These are phyloP conservation scores for Phytophthora cactorum DNA, from an alignment of 352 stramenopile species.

Conservation along the genomic window DNA sequence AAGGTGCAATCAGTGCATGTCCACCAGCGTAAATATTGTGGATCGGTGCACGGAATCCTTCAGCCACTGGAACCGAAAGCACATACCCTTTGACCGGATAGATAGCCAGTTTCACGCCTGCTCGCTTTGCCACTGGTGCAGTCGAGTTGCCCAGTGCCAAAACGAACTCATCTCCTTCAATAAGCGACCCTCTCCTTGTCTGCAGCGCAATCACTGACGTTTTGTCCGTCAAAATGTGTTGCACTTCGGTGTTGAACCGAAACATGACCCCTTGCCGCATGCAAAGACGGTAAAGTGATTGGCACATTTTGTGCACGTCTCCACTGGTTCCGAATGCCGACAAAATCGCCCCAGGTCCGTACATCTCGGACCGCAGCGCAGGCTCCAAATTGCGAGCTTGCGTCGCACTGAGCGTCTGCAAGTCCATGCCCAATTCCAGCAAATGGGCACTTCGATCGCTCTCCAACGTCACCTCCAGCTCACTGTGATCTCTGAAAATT, in stretches of 20 bases:
- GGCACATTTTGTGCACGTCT: constrained; percentile 90
- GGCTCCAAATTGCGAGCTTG: constrained; percentile 78
- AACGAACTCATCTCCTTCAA: constrained; percentile 89
- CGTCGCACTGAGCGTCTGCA: constrained; percentile 62
- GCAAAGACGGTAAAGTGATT: constrained; percentile 80
- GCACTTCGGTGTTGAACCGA: constrained; percentile 85
- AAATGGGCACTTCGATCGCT: constrained; percentile 77
- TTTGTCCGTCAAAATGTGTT: constrained; percentile 80
- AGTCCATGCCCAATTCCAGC: constrained; percentile 78
- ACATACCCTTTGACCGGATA: constrained; percentile 90
- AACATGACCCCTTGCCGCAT: constrained; percentile 89
- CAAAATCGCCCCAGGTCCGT: constrained; percentile 69
- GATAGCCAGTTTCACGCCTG: constrained; percentile 79
- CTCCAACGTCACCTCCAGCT: constrained; percentile 75
- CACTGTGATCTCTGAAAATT: constrained; percentile 61
- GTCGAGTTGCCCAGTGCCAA: constrained; percentile 84
- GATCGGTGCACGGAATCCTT: constrained; percentile 63
- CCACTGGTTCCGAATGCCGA: constrained; percentile 86
- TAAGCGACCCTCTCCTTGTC: constrained; percentile 78
- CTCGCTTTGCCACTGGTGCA: constrained; percentile 63
- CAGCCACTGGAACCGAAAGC: constrained; percentile 78
- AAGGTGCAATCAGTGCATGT: constrained; percentile 74
- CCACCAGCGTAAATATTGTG: constrained; percentile 89
- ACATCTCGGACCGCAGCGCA: constrained; percentile 61
- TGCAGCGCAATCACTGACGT: constrained; percentile 82